Conservation (phyloP, 2,329 filamentous ascomycete genomes). For the Aphanoascus verrucosus region DNA sequence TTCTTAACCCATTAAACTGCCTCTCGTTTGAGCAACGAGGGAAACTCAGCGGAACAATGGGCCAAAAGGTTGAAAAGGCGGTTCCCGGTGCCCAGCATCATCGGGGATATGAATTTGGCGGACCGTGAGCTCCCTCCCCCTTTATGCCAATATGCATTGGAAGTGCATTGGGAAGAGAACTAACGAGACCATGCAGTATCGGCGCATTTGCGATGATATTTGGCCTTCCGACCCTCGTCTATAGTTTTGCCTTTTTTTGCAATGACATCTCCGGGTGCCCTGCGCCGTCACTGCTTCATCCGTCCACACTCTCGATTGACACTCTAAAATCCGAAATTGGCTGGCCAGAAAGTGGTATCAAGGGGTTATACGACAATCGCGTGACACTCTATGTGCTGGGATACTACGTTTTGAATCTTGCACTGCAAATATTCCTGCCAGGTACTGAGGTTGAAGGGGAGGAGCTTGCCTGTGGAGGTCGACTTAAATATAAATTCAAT, state of each 20-base stretch:
- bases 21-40: background rate
- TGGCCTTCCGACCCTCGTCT: conserved; percentile 66
- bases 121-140: conserved; percentile 31
- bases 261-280: conserved; percentile 91
- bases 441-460: conserved; percentile 61
- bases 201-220: conserved; percentile 57
- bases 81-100: background rate
- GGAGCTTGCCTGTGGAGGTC: conserved; percentile 58
- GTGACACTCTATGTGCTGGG: conserved; percentile 58
- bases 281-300: conserved; percentile 65
- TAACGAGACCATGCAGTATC: background rate
- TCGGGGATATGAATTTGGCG: conserved; percentile 36
- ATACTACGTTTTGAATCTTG: conserved; percentile 66
- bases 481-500: conserved; percentile 73
- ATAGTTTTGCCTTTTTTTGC: conserved; percentile 71
- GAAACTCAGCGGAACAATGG: background rate
- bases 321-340: conserved; percentile 68
- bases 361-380: conserved; percentile 58
- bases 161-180: background rate
- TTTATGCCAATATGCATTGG: background rate
- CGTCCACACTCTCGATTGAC: conserved; percentile 58
- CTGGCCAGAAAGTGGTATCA: conserved; percentile 63
- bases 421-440: conserved; percentile 67
- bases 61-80: background rate
- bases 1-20: background rate